Conservation (phyloP, 73 alveolate species). For the Uronychia binucleata region DNA sequence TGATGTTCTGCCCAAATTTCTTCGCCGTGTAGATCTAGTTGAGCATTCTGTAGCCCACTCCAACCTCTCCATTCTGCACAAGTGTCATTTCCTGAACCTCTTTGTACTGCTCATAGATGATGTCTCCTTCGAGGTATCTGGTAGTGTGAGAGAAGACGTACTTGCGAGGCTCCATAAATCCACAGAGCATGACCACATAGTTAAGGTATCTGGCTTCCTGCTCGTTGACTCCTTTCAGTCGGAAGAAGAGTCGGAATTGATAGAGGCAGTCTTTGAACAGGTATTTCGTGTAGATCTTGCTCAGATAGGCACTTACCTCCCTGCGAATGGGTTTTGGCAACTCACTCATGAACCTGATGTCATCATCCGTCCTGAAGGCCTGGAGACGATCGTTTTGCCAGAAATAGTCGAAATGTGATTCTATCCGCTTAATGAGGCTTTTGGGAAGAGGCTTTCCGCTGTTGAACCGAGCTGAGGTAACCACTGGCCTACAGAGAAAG, state of each 20-base stretch:
- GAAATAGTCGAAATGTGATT: constrained; percentile 48
- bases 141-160: no score
- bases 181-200: background rate
- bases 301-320: constrained; percentile 6
- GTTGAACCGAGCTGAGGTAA: constrained; percentile 17
- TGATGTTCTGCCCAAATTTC: constrained; percentile 3
- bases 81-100: constrained; percentile 36
- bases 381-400: constrained; percentile 41
- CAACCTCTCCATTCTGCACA: constrained; percentile 32
- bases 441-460: constrained; percentile 43
- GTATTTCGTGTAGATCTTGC: constrained; percentile 38
- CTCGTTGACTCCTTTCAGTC: constrained; percentile 7
- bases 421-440: constrained; percentile 32
- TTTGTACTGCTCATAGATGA: constrained; percentile 18
- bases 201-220: background rate
- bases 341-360: constrained; percentile 38
- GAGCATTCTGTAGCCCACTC: constrained; percentile 28
- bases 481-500: constrained; percentile 22
- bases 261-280: constrained; percentile 45
- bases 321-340: constrained; percentile 37
- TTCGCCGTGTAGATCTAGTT: background rate
- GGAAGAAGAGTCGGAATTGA: constrained; percentile 28
- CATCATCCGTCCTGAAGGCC: constrained; percentile 50
- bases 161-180: background rate
- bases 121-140: background rate